These are phyloP conservation scores for Nicotiana attenuata DNA, from an alignment of 257 asterid genomes.

Conservation along the genomic window DNA sequence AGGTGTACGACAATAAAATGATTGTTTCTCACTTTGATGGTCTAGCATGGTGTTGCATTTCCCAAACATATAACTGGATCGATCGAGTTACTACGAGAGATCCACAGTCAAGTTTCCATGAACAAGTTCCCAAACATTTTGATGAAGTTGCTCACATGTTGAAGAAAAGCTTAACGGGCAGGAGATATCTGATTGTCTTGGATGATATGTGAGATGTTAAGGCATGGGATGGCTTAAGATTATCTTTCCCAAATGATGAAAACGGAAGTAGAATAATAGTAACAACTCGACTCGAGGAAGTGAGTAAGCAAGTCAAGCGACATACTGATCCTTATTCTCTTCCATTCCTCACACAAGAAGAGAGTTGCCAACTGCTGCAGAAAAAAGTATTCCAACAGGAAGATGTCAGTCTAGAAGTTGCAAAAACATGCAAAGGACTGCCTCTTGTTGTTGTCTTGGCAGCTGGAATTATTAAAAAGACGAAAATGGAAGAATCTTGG, in stretches of 20 bases:
- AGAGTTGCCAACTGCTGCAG: background rate
- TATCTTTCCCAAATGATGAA: background rate
- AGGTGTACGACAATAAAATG: background rate
- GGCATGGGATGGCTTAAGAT: background rate
- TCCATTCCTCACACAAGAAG: background rate
- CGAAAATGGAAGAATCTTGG: background rate
- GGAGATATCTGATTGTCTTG: background rate
- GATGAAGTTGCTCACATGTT: background rate
- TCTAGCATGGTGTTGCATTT: background rate
- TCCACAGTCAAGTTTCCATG: background rate
- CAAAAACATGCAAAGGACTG: constrained; percentile 4
- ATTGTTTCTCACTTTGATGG: background rate
- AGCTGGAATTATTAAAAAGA: background rate
- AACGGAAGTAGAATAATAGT: background rate
- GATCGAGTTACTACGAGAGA: background rate
- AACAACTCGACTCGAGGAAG: background rate
- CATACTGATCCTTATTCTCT: background rate
- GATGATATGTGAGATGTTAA: constrained; percentile 10
- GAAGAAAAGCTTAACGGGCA: accelerated
- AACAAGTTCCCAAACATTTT: too few species aligned
- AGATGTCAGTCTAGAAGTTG: background rate
- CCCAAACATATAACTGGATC: background rate
- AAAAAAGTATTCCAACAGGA: background rate
- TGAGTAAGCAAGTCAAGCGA: background rate
- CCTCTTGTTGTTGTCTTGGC: background rate